Percentiles rank a stretch among this genome's conserved stretches.
These are phyloP conservation scores for Alternaria conjuncta DNA, from an alignment of 2,329 filamentous ascomycete genomes.

Conservation along the genomic window DNA sequence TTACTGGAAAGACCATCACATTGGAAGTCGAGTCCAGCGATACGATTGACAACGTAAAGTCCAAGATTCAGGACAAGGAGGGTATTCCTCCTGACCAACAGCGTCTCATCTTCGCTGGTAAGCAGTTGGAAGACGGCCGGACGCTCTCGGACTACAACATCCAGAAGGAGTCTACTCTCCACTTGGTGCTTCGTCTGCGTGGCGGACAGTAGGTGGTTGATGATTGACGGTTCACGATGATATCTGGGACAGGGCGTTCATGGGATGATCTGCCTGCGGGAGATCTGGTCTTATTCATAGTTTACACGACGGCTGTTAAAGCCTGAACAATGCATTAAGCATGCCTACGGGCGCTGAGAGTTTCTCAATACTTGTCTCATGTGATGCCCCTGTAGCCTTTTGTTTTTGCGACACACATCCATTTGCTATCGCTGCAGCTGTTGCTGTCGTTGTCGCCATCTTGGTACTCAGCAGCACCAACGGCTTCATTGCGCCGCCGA, in stretches of 20 bases:
- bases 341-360: constrained; percentile 41
- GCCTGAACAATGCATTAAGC: constrained; percentile 37
- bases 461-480: not conserved
- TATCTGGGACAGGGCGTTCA: constrained; percentile 42
- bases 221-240: constrained; percentile 20
- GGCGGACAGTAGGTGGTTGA: constrained; percentile 56
- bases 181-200: constrained; percentile 68
- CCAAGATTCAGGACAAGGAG: constrained; percentile 79
- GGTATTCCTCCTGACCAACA: constrained; percentile 95
- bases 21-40: constrained; percentile 88
- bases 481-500: not conserved
- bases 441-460: not conserved
- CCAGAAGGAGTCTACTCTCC: constrained; percentile 73
- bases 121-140: constrained; percentile 91
- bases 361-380: constrained; percentile 12
- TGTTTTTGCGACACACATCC: not conserved
- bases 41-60: constrained; percentile 94
- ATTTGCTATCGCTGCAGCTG: too few species aligned
- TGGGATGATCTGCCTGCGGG: constrained; percentile 29
- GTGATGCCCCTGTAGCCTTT: not conserved
- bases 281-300: constrained; percentile 37
- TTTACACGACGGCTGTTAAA: constrained; percentile 28
- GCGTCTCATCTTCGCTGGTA: constrained; percentile 90
- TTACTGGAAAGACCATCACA: constrained; percentile 89
- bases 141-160: constrained; percentile 97